Conservation (phyloP, 495 filamentous ascomycete genomes). For the Neurospora sp. region DNA sequence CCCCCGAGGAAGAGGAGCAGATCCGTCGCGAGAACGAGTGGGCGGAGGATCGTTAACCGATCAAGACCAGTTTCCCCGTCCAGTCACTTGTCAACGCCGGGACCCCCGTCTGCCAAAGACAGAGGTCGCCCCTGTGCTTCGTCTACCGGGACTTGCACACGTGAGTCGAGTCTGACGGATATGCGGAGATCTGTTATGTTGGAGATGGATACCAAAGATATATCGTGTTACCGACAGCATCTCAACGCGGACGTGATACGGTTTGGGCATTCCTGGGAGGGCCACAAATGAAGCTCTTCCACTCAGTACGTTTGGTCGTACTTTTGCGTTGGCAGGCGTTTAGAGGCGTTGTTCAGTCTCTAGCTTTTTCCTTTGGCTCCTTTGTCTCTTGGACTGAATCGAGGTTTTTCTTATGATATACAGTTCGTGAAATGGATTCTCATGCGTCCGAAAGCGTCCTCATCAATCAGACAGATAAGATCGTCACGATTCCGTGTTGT, state of each 20-base stretch:
- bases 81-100: conserved; percentile 77
- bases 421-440: background rate
- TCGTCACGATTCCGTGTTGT: background rate
- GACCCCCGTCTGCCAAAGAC: conserved; percentile 57
- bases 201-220: background rate
- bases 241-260: background rate
- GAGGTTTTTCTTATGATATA: background rate
- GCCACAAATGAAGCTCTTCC: background rate
- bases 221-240: background rate
- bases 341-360: background rate
- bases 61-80: conserved; percentile 71
- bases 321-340: background rate
- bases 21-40: conserved; percentile 78
- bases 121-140: background rate
- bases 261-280: background rate
- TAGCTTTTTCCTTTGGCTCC: background rate
- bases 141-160: background rate
- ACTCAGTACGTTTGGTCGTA: background rate
- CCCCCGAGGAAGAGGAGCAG: conserved; percentile 73
- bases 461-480: background rate
- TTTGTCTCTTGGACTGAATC: background rate
- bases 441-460: background rate
- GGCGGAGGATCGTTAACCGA: conserved; percentile 67
- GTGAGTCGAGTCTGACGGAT: background rate
- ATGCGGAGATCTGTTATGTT: background rate